Percentiles rank a stretch among this genome's conserved stretches.
Conservation (phyloP, 495 filamentous ascomycete genomes). For the Aspergillus carlsbadensis region DNA sequence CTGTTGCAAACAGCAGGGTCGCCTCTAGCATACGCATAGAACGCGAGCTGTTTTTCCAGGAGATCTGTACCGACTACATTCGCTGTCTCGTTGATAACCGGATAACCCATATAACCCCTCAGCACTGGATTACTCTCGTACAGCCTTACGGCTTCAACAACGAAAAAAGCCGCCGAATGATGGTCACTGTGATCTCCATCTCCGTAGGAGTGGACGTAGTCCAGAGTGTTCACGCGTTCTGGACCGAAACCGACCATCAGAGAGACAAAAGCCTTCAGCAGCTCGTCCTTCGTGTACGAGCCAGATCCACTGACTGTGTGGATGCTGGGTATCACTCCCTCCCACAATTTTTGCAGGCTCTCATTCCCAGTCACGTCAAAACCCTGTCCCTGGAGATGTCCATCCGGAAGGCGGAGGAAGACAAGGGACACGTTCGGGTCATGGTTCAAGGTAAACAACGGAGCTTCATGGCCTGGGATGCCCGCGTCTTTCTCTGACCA, state of each 20-base stretch:
- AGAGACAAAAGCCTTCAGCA: background rate
- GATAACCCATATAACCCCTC: conserved; percentile 9
- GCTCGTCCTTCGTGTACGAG: conserved; percentile 6
- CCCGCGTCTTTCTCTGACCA: conserved; percentile 14
- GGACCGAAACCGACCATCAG: conserved; percentile 11
- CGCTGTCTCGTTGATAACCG: background rate
- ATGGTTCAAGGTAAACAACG: conserved; percentile 2
- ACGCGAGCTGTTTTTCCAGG: conserved; percentile 4
- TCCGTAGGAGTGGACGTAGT: conserved; percentile 11
- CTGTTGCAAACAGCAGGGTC: background rate
- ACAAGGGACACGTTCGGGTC: conserved; percentile 15
- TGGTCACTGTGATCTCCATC: conserved; percentile 20
- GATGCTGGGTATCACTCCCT: background rate
- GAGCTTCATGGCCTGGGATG: background rate
- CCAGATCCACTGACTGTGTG: background rate
- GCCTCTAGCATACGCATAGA: background rate
- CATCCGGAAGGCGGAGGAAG: conserved; percentile 21
- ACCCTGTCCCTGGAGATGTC: conserved; percentile 9
- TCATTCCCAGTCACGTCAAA: conserved; percentile 8
- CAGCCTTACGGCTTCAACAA: background rate
- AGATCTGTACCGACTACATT: background rate
- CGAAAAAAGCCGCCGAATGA: conserved; percentile 10
- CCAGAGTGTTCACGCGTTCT: conserved; percentile 18
- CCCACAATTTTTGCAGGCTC: conserved; percentile 16
- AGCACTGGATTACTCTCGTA: background rate